phyloP scores from a whole-genome alignment of 116 monocot species.

The Posidonia oceanica region DNA sequence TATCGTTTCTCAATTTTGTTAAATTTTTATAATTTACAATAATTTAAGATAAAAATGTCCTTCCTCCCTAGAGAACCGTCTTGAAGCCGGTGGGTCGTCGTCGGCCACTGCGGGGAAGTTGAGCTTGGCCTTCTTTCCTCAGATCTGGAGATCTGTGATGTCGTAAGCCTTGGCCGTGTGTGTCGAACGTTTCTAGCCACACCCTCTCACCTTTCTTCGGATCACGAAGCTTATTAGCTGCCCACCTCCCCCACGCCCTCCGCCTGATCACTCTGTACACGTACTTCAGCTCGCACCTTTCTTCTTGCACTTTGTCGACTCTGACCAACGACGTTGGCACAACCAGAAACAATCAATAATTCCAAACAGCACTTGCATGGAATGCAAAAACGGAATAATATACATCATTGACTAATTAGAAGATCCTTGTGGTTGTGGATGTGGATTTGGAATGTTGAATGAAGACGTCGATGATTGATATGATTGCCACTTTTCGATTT shows the following conservation, averaged over 20 bases:
- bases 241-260: slow-evolving; percentile 7
- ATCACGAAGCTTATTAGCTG: slow-evolving; percentile 9
- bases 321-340: background rate
- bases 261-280: slow-evolving; percentile 8
- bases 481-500: too few species aligned
- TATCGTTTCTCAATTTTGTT: too few species aligned
- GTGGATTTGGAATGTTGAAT: too few species aligned
- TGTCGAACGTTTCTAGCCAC: slow-evolving; percentile 14
- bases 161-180: slow-evolving; percentile 12
- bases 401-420: too few species aligned
- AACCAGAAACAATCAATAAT: background rate
- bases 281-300: background rate
- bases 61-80: too few species aligned
- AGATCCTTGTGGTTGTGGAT: too few species aligned
- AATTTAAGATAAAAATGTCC: too few species aligned
- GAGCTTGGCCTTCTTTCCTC: slow-evolving; percentile 13
- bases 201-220: slow-evolving; percentile 5
- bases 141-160: background rate
- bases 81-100: background rate
- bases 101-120: background rate
- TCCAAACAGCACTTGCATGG: background rate
- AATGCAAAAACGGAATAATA: background rate
- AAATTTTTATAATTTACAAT: too few species aligned
- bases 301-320: background rate
- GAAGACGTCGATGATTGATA: too few species aligned